Evolutionary conservation across 2,329 filamentous ascomycete species (phyloP).

Genomic region (Albifimbria verrucaria): DNA sequence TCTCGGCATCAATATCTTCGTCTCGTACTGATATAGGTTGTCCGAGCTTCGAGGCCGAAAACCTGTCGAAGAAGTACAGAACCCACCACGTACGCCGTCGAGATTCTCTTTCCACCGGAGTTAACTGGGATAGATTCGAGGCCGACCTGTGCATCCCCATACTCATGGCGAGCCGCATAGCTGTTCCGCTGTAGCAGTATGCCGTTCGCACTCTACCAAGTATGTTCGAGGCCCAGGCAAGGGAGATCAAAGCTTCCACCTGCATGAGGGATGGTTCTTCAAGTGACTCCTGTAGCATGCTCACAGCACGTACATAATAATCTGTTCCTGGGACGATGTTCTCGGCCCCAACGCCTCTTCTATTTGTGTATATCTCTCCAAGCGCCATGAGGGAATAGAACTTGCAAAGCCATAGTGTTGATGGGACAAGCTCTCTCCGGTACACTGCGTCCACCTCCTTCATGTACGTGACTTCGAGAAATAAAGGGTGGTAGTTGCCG

Average conservation of each 20-base stretch:
- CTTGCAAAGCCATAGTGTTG: constrained; percentile 33
- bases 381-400: constrained; percentile 42
- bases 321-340: constrained; percentile 36
- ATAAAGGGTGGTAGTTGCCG: constrained; percentile 26
- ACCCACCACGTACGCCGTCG: constrained; percentile 29
- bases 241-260: constrained; percentile 35
- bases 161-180: constrained; percentile 35
- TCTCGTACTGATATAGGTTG: constrained; percentile 27
- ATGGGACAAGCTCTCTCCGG: constrained; percentile 25
- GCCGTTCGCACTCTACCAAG: constrained; percentile 30
- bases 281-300: constrained; percentile 35
- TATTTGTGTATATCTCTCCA: constrained; percentile 40
- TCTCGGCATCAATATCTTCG: constrained; percentile 29
- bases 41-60: constrained; percentile 27
- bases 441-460: constrained; percentile 32
- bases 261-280: constrained; percentile 41
- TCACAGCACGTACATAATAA: constrained; percentile 38
- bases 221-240: constrained; percentile 29
- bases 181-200: constrained; percentile 28
- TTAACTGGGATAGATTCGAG: constrained; percentile 14
- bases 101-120: constrained; percentile 19
- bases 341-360: constrained; percentile 24
- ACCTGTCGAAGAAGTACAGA: constrained; percentile 29
- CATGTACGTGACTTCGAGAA: constrained; percentile 33
- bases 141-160: constrained; percentile 38